phyloP scores from a whole-genome alignment of 345 rosid genomes.

The Syzygium oleosum region DNA sequence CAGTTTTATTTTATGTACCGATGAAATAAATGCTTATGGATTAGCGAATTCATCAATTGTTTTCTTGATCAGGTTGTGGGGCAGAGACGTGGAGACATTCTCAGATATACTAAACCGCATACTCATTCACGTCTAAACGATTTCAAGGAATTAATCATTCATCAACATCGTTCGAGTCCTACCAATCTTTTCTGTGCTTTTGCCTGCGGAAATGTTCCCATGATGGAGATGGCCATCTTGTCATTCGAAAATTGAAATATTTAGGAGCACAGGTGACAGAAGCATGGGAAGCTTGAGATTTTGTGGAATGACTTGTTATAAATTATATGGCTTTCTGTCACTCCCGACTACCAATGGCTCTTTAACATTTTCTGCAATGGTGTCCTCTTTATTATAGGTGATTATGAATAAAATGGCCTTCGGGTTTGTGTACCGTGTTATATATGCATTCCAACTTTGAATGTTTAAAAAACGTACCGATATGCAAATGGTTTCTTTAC shows the following conservation, averaged over 20 bases:
- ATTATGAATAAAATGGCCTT: background rate
- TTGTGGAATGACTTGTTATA: background rate
- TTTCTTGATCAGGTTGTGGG: constrained; percentile 65
- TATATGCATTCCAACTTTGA: background rate
- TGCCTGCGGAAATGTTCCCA: background rate
- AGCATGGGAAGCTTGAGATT: background rate
- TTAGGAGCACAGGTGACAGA: background rate
- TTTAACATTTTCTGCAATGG: background rate
- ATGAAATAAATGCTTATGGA: background rate
- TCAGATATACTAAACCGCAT: constrained; percentile 46
- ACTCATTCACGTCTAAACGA: constrained; percentile 4
- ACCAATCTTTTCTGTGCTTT: background rate
- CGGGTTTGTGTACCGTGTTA: background rate
- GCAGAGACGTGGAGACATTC: constrained; percentile 59
- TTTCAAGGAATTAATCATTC: background rate
- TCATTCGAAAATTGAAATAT: background rate
- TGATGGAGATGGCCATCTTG: background rate
- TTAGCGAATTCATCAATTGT: background rate
- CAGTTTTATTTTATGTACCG: background rate
- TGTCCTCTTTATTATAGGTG: background rate
- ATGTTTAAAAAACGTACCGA: background rate
- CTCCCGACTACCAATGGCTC: background rate
- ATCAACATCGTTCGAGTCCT: background rate
- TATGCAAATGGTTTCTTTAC: background rate
- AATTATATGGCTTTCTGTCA: background rate